Conservation (phyloP, 2,329 filamentous ascomycete genomes). For the Fusarium multiceps region DNA sequence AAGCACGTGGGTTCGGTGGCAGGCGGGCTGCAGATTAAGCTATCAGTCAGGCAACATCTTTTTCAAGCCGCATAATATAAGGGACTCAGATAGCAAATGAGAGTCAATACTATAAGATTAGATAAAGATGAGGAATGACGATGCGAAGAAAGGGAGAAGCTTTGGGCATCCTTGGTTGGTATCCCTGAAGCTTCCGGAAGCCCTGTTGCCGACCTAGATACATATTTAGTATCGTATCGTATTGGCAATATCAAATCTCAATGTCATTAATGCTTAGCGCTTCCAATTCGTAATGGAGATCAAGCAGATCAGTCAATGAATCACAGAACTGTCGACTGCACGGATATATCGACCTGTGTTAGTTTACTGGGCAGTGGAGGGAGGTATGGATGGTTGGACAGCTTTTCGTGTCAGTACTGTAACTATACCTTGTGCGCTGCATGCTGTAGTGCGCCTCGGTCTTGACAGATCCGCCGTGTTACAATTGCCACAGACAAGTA, state of each 20-base stretch:
- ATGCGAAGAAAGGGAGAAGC: slow-evolving; percentile 23
- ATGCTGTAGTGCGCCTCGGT: not conserved
- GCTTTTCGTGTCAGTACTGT: not conserved
- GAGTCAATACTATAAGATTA: slow-evolving; percentile 4
- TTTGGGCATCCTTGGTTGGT: not conserved
- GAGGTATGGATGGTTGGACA: not conserved
- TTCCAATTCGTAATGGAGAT: not conserved
- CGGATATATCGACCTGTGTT: not conserved
- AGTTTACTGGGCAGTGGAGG: no score
- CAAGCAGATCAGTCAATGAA: not conserved
- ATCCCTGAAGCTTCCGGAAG: slow-evolving; percentile 18
- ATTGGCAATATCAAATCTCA: slow-evolving; percentile 17
- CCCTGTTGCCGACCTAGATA: not conserved
- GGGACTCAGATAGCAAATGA: not conserved
- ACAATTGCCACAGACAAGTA: slow-evolving; percentile 1
- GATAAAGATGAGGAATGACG: slow-evolving; percentile 9
- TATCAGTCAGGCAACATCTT: not conserved
- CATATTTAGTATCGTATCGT: slow-evolving; percentile 9
- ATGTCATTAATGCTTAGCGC: slow-evolving; percentile 3
- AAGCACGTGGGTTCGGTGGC: slow-evolving; percentile 5
- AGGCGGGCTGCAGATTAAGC: not conserved
- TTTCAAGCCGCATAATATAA: not conserved
- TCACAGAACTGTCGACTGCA: not conserved
- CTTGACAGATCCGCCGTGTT: slow-evolving; percentile 6
- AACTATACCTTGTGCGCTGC: not conserved